Evolutionary conservation across 2,329 filamentous ascomycete species (phyloP), one percentile per base, ranked within the genome.

Genomic region (Arthrinium phaeospermum): DNA sequence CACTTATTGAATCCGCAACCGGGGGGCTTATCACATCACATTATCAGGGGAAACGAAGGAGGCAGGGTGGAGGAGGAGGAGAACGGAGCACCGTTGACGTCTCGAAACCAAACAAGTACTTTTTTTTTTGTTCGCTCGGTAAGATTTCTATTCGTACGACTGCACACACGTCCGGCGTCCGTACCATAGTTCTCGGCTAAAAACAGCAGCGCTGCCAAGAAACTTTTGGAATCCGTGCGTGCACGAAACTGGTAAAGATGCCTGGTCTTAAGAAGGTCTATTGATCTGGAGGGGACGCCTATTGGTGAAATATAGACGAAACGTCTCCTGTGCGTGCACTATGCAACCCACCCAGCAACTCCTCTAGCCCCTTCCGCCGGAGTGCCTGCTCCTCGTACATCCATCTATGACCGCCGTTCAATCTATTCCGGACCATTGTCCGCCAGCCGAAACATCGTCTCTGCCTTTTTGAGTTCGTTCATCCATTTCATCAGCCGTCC

Each of bases 1-100:
- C 34, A 64, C 57, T 6, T 64, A 64, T 64, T 64, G 57, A 64
- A 64, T 64, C 57, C 34, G 34, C 57, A 41, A 41, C 37, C 37
- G 12, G 2, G 57, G 53, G 34, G 57, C 57, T 14, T 34, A 61
- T 37, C 27, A 8, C 30, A 37, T 61, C 53, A 37, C 53, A 37
- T 37, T 37, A 61, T 37, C 53, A 34, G 53, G 53, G 16, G 30
- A 61, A 34, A 41, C 37, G 27, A 27, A 61, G 53, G 46, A 47
- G 19, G 19, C 14, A 46, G 16, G 51, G 27, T 34, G 51, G 51
- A 57, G 51, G n/a, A 13, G 14, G 2, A 34, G 13, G 16, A 57
- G 16, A 12, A 61, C 45, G 19, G 16, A n/a, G 16, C 7, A 37
- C 3, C 37, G 37, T 41, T 41, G 57, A 64, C 34, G 57, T 64